phyloP scores from a whole-genome alignment of 805 yeast species.

The Lipomyces japonicus region DNA sequence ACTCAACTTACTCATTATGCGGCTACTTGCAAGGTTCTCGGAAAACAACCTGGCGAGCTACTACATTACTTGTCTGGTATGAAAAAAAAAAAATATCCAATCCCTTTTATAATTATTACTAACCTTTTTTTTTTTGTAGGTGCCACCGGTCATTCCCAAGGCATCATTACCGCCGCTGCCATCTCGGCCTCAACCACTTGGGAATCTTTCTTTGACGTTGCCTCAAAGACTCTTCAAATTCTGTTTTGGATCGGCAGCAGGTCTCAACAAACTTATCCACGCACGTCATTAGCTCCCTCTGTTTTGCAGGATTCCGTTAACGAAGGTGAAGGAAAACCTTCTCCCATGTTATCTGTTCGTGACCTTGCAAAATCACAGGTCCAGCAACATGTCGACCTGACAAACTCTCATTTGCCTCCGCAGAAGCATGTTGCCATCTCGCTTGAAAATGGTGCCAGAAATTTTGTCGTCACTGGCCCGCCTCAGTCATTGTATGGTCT shows the following conservation, averaged over 20 bases:
- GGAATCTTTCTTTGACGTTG: constrained; percentile 70
- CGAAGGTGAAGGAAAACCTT: constrained; percentile 92
- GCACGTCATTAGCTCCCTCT: constrained; percentile 90
- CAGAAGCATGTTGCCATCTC: constrained; percentile 90
- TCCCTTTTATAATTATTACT: neutral
- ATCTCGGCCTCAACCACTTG: constrained; percentile 77
- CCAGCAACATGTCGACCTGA: constrained; percentile 70
- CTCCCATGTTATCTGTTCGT: constrained; percentile 95
- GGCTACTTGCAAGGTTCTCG: constrained; percentile 77
- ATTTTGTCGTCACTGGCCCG: constrained; percentile 94
- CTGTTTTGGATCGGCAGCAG: constrained; percentile 92
- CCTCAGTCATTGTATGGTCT: constrained; percentile 97
- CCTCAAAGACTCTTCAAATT: constrained; percentile 75
- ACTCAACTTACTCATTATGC: constrained; percentile 93
- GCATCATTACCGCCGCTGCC: constrained; percentile 85
- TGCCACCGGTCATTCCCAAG: constrained; percentile 47
- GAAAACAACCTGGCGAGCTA: constrained; percentile 85
- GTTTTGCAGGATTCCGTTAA: constrained; percentile 88
- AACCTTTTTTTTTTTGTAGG: constrained; percentile 28
- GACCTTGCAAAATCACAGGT: constrained; percentile 80
- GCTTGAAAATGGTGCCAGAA: constrained; percentile 90
- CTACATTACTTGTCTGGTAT: constrained; percentile 48
- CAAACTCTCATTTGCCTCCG: constrained; percentile 88
- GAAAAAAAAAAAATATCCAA: too few species aligned
- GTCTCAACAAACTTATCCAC: constrained; percentile 84